These are phyloP conservation scores for Cucurbita argyrosperma DNA, from an alignment of 306 rosid genomes.

Conservation along the genomic window DNA sequence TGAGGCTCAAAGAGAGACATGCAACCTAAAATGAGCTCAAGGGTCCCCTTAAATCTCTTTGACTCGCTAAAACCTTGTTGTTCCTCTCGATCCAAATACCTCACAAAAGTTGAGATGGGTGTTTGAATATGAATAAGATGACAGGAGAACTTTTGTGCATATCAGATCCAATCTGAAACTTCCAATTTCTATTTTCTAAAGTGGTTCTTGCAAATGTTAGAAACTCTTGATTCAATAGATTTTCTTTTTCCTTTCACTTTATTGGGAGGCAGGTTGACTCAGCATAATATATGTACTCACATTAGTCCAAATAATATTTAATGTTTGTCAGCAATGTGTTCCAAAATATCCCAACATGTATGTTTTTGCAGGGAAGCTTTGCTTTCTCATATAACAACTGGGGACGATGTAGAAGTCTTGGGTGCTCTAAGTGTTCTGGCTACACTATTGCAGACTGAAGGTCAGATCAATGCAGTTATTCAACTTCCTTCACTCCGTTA, in stretches of 20 bases:
- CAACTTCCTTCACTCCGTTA: slow-evolving; percentile 10
- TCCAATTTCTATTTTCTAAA: neutral
- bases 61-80: no score
- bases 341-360: neutral
- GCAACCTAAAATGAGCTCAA: no score
- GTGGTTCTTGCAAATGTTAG: neutral
- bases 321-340: neutral
- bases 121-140: no score
- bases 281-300: neutral
- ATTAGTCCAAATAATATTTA: neutral
- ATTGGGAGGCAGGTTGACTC: neutral
- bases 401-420: slow-evolving; percentile 54
- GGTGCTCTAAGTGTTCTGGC: slow-evolving; percentile 73
- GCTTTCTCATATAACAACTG: slow-evolving; percentile 54
- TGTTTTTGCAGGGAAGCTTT: slow-evolving; percentile 48
- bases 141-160: neutral
- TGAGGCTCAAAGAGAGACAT: no score
- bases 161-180: neutral
- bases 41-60: no score
- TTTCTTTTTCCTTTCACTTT: neutral
- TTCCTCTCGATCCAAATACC: no score
- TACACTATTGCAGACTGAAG: slow-evolving; percentile 85
- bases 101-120: no score
- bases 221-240: neutral
- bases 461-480: slow-evolving; percentile 22